Evolutionary conservation across 805 yeast genomes (phyloP), one percentile per base, ranked within the genome.

Genomic region (Candida nanaspora): DNA sequence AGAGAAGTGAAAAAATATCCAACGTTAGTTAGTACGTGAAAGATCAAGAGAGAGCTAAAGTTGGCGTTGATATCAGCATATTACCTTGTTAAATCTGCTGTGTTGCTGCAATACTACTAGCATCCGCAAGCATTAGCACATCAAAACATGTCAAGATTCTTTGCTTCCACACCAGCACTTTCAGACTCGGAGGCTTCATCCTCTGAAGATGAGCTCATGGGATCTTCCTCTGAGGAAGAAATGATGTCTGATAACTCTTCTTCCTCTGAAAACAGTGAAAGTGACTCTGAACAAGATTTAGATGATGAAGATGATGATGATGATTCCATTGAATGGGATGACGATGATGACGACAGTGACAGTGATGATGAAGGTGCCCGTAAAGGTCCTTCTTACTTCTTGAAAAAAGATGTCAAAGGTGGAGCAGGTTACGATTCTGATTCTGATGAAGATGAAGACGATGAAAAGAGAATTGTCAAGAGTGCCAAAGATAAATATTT

Each of bases 401-500:
- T 76, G 51, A 76, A 76, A 59, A 70, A 66, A 51, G 58, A 41
- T 58, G 27, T 7, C 27, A 23, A 23, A 23, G 7, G n/a, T n/a
- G n/a, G n/a, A 56, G 35, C 59, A 44, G 44, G 58, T n/a, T 55
- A 45, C 23, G 69, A 61, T 47, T 56, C 65, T 26, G 77, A 69
- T 48, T 55, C 55, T 29, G 68, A 62, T 38, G 56, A 57, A 10
- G 66, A 60, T 26, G 78, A 72, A 41, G 86, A 78, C 43, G 83
- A 76, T 44, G 85, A 81, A 56, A 82, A 79, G 60, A 84, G 82
- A 51, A 87, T 88, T 33, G 96, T 91, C 51, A 89, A 86, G 68
- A 80, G 93, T 43, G 96, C 97, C 40, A 86, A 83, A 66, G 98
- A 89, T 49, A 93, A 91, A 69, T 72, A 88, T 45, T 62, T 88